phyloP scores from a whole-genome alignment of 805 yeast species.

The Naumovozyma dairenensis region DNA sequence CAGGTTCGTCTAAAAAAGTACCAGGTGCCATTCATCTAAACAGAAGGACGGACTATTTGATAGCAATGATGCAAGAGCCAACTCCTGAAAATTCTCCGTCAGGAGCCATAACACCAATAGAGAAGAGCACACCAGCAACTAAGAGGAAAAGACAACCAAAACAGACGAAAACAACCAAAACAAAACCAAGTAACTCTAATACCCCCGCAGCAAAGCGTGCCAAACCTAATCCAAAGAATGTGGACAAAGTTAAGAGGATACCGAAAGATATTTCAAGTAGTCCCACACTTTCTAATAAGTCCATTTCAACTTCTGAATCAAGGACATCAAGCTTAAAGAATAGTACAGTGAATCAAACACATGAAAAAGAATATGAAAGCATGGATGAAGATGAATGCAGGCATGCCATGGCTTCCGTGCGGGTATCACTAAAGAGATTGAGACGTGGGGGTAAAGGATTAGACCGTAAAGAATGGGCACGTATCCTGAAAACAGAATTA shows the following conservation, averaged over 20 bases:
- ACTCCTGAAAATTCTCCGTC: constrained; percentile 12
- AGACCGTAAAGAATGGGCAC: constrained; percentile 70
- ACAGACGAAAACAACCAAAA: neutral
- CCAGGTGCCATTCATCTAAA: constrained; percentile 91
- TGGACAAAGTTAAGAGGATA: neutral
- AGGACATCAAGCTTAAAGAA: constrained; percentile 12
- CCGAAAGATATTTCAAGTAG: neutral
- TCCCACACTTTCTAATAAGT: constrained; percentile 17
- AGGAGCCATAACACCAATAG: constrained; percentile 6
- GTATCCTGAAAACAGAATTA: constrained; percentile 56
- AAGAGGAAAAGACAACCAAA: constrained; percentile 24
- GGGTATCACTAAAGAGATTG: constrained; percentile 53
- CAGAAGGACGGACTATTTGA: constrained; percentile 82
- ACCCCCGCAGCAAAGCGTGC: constrained; percentile 7
- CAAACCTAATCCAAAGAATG: neutral
- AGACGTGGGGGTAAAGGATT: constrained; percentile 65
- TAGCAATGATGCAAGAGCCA: constrained; percentile 58
- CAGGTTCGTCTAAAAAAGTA: constrained; percentile 46
- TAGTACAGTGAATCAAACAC: constrained; percentile 8
- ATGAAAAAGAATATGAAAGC: constrained; percentile 51
- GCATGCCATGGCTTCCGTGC: constrained; percentile 51
- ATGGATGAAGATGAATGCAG: constrained; percentile 71
- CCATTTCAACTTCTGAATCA: constrained; percentile 14
- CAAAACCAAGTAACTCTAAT: neutral
- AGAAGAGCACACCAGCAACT: constrained; percentile 17